phyloP scores from a whole-genome alignment of 148 eudicot genomes.

The Amaranthus cruentus region DNA sequence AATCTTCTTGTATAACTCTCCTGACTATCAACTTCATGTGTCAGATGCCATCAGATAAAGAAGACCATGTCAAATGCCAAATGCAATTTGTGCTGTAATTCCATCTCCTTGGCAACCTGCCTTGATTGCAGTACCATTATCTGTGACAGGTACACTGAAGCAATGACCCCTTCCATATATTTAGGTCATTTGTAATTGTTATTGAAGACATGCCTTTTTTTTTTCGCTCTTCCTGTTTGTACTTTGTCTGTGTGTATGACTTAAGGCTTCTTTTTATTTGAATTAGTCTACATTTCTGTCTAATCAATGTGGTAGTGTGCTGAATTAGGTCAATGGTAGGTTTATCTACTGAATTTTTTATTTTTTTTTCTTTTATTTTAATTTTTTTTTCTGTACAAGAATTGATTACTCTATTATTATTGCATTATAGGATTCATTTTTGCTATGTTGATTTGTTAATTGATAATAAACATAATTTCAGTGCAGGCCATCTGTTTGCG shows the following conservation, averaged over 20 bases:
- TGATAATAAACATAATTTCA: constrained; percentile 30
- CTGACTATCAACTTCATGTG: constrained; percentile 16
- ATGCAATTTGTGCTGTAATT: constrained; percentile 60
- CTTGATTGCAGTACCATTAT: constrained; percentile 56
- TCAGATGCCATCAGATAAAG: constrained; percentile 71
- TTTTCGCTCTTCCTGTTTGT: neutral
- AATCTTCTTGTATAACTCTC: neutral
- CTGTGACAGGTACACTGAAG: constrained; percentile 66
- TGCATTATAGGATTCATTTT: neutral
- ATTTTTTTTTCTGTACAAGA: no score
- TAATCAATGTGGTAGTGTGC: no score
- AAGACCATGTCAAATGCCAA: constrained; percentile 43
- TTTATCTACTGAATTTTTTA: no score
- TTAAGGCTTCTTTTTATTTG: no score
- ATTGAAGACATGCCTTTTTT: neutral
- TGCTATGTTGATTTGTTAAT: neutral
- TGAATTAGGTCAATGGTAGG: no score
- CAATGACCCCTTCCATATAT: neutral
- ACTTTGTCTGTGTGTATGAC: no score
- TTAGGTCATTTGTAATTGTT: neutral
- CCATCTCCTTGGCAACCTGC: constrained; percentile 66
- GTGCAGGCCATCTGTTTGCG: constrained; percentile 76
- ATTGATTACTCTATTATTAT: neutral
- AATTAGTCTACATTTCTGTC: no score
- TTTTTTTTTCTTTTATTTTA: no score